These are phyloP conservation scores for Plasmodium billcollinsi DNA, from an alignment of 169 alveolate species.

Conservation along the genomic window DNA sequence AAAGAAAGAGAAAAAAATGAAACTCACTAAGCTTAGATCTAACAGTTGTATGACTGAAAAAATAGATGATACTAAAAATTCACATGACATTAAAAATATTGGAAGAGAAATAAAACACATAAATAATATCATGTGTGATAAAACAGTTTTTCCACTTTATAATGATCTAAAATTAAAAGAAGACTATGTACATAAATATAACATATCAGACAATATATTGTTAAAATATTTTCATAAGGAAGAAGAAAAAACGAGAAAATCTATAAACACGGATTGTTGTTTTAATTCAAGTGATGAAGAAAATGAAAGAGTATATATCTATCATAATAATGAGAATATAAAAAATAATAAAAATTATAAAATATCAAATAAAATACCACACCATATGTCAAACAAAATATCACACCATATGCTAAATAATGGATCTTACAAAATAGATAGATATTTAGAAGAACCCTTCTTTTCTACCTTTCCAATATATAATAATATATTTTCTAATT, in stretches of 20 bases:
- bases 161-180: constrained; percentile 8
- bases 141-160: background rate
- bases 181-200: background rate
- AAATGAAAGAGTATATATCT: background rate
- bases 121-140: constrained; percentile 1
- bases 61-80: background rate
- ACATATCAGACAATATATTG: background rate
- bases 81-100: background rate
- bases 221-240: background rate
- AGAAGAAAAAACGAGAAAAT: background rate
- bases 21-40: too few relatives aligned
- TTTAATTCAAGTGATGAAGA: background rate
- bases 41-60: background rate
- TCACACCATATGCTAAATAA: too few relatives aligned
- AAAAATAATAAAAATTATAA: background rate
- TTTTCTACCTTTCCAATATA: too few relatives aligned
- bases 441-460: too few relatives aligned
- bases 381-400: background rate
- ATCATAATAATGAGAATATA: background rate
- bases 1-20: too few relatives aligned
- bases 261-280: background rate
- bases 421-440: too few relatives aligned
- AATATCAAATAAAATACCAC: background rate
- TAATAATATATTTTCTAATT: background rate
- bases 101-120: constrained; percentile 5